These are phyloP conservation scores for Rhizopogon vinicolor DNA, from an alignment of 768 basidiomycete species.

Conservation along the genomic window DNA sequence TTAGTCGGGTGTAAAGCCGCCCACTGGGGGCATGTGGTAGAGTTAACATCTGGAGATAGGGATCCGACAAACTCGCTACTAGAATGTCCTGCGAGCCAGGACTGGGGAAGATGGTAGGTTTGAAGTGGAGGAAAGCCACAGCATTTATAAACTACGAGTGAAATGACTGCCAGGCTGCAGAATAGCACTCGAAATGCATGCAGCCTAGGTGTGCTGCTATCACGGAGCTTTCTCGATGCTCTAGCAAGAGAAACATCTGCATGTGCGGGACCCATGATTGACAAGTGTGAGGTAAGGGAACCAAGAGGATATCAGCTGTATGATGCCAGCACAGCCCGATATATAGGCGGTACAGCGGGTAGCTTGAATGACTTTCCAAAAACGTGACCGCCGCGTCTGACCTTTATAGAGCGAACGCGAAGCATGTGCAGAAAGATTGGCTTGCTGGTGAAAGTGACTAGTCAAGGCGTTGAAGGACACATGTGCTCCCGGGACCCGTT, in stretches of 20 bases:
- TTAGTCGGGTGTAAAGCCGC: slow-evolving; percentile 20
- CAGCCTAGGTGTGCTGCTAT: background rate
- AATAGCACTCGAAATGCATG: background rate
- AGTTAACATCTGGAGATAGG: slow-evolving; percentile 1
- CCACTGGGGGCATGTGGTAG: slow-evolving; percentile 26
- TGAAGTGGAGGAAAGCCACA: background rate
- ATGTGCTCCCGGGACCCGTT: too few species aligned
- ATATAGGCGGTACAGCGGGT: too few species aligned
- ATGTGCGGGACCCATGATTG: background rate
- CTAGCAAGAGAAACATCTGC: background rate
- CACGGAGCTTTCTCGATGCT: background rate
- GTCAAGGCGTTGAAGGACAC: too few species aligned
- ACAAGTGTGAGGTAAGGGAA: too few species aligned
- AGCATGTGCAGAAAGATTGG: too few species aligned
- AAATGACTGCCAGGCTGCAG: background rate
- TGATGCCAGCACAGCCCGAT: too few species aligned
- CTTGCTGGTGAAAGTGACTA: too few species aligned
- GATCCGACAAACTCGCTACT: background rate
- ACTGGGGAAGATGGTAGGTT: background rate
- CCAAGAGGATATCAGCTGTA: too few species aligned
- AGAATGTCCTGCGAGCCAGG: background rate
- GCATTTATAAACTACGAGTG: background rate
- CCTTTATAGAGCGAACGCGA: too few species aligned
- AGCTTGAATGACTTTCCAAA: too few species aligned
- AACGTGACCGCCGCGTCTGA: too few species aligned